A percentile compares a stretch with the other conserved stretches of the same genome.
These are phyloP conservation scores for Neotropicomus parvogracilis DNA, from an alignment of 1,284 basidiomycete genomes.

Conservation along the genomic window DNA sequence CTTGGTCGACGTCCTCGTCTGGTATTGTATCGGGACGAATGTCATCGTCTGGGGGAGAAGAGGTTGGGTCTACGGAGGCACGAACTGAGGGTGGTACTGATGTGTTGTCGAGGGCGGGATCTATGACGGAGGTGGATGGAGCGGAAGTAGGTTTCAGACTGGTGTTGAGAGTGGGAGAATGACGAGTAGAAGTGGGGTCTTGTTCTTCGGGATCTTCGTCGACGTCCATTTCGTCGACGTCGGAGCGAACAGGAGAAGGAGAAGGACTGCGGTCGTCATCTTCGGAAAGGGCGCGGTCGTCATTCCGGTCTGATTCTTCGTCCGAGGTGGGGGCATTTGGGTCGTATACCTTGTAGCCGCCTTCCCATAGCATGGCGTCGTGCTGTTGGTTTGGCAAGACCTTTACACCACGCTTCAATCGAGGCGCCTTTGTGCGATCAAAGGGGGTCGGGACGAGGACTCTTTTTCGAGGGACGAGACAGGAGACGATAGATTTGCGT, in stretches of 20 bases:
- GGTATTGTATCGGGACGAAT: slow-evolving; percentile 5
- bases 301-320: slow-evolving; percentile 18
- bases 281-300: slow-evolving; percentile 13
- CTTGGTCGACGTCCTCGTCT: slow-evolving; percentile 29
- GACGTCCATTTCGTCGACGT: slow-evolving; percentile 36
- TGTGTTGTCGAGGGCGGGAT: slow-evolving; percentile 10
- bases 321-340: slow-evolving; percentile 23
- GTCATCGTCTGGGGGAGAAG: slow-evolving; percentile 20
- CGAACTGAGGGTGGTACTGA: slow-evolving; percentile 22
- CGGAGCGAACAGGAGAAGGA: slow-evolving; percentile 16
- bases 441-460: slow-evolving; percentile 20
- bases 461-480: slow-evolving; percentile 11
- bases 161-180: slow-evolving; percentile 22
- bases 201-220: slow-evolving; percentile 35
- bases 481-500: slow-evolving; percentile 2
- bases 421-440: slow-evolving; percentile 18
- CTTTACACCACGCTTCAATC: slow-evolving; percentile 19
- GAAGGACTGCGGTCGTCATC: slow-evolving; percentile 19
- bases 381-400: background rate
- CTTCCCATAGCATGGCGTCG: slow-evolving; percentile 15
- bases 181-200: slow-evolving; percentile 7
- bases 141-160: slow-evolving; percentile 12
- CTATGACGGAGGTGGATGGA: slow-evolving; percentile 13
- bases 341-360: slow-evolving; percentile 22
- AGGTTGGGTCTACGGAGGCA: slow-evolving; percentile 22